These are phyloP conservation scores for Euphorbia corollata DNA, from an alignment of 441 rosid genomes.

Conservation along the genomic window DNA sequence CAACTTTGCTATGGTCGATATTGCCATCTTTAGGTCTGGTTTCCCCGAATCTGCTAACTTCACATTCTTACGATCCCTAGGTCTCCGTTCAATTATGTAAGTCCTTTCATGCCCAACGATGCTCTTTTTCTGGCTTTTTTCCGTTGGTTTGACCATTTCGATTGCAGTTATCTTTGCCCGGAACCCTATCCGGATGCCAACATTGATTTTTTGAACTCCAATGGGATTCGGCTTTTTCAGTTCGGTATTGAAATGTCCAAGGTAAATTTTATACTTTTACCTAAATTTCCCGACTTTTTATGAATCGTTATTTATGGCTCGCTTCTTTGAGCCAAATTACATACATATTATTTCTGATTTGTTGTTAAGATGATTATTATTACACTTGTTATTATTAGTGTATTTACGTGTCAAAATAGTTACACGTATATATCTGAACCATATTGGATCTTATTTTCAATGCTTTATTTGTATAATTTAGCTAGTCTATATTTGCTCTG, in stretches of 20 bases:
- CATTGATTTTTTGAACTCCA: conserved; percentile 44
- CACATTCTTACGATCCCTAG: conserved; percentile 50
- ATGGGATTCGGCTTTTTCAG: conserved; percentile 63
- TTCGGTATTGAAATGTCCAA: conserved; percentile 77
- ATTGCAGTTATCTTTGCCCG: conserved; percentile 66
- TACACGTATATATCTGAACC: background rate
- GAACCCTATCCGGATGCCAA: conserved; percentile 80
- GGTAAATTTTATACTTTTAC: conserved; percentile 26
- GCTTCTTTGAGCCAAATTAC: background rate
- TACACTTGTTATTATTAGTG: background rate
- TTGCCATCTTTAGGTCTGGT: conserved; percentile 74
- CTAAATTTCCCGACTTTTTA: background rate
- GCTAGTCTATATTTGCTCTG: background rate
- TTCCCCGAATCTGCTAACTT: conserved; percentile 68
- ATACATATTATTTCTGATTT: background rate
- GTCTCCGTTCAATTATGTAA: conserved; percentile 83
- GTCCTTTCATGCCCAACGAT: background rate
- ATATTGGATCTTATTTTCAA: background rate
- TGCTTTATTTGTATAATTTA: too few species aligned
- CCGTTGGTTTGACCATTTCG: background rate
- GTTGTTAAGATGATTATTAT: background rate
- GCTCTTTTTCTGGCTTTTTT: background rate
- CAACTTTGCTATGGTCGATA: conserved; percentile 82
- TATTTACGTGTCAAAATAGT: background rate
- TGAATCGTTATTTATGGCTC: background rate